Evolutionary conservation across 495 filamentous ascomycete genomes (phyloP), one percentile per base, ranked within the genome.

Genomic region (Chaetomidium leptoderma): DNA sequence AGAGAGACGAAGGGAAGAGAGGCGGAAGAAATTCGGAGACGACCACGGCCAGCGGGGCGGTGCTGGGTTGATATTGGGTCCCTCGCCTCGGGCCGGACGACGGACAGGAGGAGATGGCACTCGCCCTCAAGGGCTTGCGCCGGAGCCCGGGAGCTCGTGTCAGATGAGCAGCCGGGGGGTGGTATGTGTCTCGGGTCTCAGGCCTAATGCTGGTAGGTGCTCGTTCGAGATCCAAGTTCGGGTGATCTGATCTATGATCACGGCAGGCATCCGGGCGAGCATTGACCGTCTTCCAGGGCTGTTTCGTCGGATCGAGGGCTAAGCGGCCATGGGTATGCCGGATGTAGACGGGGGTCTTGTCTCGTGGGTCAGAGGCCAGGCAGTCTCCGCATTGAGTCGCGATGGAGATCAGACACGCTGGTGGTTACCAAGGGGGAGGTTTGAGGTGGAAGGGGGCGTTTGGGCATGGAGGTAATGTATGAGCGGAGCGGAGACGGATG

Each of bases 211-310:
- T 66, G 58, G 66, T 52, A 48, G 60, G 63, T 64, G 56, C 62
- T 74, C 66, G 65, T 68, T 65, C 56, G 72, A 71, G 62, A 73
- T 74, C 73, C 74, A 76, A 56, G 70, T 76, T 70, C 73, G 71
- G 60, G 66, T 63, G 48, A 74, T 73, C 70, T 69, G 72, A 63
- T 78, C 74, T 76, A 77, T 75, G 44, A 73, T 63, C 61, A 71
- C 66, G 64, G 73, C 72, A 59, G 70, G 74, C 76, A 78, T 78
- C 66, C 69, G 72, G 65, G 63, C 74, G 66, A 69, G 52, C 71
- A 76, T 76, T 65, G 70, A 59, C 47, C 45, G 59, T 53, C 59
- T 66, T 62, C 57, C 62, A 44, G 43, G 45, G 17, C n/a, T 17
- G 53, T 48, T 50, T 58, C 27, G 45, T 50, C 46, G 53, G 47